These are phyloP conservation scores for Daldinia caldariorum DNA, from an alignment of 495 filamentous ascomycete genomes.

Conservation along the genomic window DNA sequence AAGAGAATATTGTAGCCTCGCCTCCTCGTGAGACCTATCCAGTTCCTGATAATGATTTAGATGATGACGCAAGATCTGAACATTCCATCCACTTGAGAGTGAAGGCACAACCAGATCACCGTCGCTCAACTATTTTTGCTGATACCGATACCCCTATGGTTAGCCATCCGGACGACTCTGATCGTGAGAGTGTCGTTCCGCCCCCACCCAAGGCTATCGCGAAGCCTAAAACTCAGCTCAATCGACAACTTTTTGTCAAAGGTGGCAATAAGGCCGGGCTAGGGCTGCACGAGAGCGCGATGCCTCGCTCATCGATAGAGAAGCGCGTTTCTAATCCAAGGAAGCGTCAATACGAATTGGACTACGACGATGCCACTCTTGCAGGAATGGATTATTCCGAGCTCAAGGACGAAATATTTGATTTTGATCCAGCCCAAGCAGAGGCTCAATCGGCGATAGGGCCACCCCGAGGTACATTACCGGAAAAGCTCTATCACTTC, in stretches of 20 bases:
- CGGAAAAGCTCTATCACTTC: constrained; percentile 58
- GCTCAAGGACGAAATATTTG: constrained; percentile 64
- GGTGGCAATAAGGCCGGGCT: constrained; percentile 24
- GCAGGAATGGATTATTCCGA: constrained; percentile 64
- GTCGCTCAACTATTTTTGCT: constrained; percentile 46
- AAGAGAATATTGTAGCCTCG: constrained; percentile 30
- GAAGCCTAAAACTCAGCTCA: constrained; percentile 42
- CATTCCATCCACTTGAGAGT: constrained; percentile 25
- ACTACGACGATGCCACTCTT: constrained; percentile 64
- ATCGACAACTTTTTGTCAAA: constrained; percentile 39
- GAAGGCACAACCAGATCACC: constrained; percentile 33
- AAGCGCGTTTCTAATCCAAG: constrained; percentile 43
- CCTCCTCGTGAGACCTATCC: constrained; percentile 34
- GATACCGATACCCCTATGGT: constrained; percentile 44
- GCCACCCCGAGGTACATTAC: constrained; percentile 49
- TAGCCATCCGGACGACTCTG: constrained; percentile 43
- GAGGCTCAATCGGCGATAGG: constrained; percentile 45
- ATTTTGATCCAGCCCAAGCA: constrained; percentile 60
- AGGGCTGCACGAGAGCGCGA: constrained; percentile 49
- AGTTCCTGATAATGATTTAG: constrained; percentile 31
- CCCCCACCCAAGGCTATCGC: constrained; percentile 36
- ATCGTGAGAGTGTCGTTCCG: constrained; percentile 37
- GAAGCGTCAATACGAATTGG: constrained; percentile 56
- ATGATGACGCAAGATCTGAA: constrained; percentile 35
- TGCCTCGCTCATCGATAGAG: constrained; percentile 42